phyloP scores from a whole-genome alignment of 345 rosid species.

The Erysimum cheiranthoides region DNA sequence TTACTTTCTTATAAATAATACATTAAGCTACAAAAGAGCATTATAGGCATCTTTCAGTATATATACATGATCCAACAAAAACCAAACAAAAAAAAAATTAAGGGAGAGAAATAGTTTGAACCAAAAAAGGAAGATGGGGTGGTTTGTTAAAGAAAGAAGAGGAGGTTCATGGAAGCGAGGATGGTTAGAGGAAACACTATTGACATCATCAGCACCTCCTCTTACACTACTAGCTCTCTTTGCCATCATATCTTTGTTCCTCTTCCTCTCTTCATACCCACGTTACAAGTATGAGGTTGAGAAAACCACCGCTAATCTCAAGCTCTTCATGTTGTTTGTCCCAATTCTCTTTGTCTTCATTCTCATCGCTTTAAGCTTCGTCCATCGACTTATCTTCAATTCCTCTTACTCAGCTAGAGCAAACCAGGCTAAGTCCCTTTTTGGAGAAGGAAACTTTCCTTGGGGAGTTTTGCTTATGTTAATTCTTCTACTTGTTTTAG shows the following conservation, averaged over 20 bases:
- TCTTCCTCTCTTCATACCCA: constrained; percentile 58
- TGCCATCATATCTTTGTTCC: constrained; percentile 56
- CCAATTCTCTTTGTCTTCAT: constrained; percentile 65
- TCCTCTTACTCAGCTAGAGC: constrained; percentile 41
- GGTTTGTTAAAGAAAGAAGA: constrained; percentile 62
- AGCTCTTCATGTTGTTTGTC: constrained; percentile 60
- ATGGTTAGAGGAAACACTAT: constrained; percentile 60
- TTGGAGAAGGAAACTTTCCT: constrained; percentile 50
- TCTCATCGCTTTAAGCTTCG: constrained; percentile 42
- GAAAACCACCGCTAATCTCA: constrained; percentile 52
- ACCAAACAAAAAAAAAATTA: neutral
- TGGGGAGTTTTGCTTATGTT: constrained; percentile 66
- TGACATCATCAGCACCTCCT: constrained; percentile 68
- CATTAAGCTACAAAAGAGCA: too few species aligned
- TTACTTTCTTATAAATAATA: too few species aligned
- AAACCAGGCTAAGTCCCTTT: constrained; percentile 33
- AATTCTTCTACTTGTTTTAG: constrained; percentile 59
- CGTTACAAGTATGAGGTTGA: constrained; percentile 60
- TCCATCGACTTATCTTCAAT: constrained; percentile 45
- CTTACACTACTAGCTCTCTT: constrained; percentile 50
- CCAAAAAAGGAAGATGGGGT: constrained; percentile 39
- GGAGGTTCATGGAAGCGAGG: constrained; percentile 76
- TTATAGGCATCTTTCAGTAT: neutral
- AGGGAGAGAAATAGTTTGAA: neutral
- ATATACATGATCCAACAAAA: neutral